These are phyloP conservation scores for Desmodesmus armatus DNA, from an alignment of 139 green algal species.

Conservation along the genomic window DNA sequence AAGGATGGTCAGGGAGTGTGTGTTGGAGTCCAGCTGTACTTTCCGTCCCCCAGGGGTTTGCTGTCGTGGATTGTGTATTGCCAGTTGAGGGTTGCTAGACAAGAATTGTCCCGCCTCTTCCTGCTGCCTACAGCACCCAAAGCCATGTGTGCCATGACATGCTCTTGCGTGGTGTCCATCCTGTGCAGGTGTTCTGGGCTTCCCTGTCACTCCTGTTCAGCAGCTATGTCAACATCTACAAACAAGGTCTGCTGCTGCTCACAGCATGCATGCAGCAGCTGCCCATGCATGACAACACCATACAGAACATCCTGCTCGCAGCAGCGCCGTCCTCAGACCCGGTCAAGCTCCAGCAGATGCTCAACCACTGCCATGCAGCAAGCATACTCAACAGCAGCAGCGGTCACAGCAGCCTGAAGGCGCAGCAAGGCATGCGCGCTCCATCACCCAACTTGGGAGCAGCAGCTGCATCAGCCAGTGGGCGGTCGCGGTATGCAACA, in stretches of 20 bases:
- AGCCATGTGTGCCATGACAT: too few species aligned
- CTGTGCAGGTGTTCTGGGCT: slow-evolving; percentile 84
- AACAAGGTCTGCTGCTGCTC: slow-evolving; percentile 72
- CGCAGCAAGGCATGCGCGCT: background rate
- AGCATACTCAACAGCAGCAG: background rate
- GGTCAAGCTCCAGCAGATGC: slow-evolving; percentile 29
- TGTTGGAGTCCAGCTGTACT: too few species aligned
- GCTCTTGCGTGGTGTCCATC: slow-evolving; percentile 33
- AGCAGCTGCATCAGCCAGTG: too few species aligned
- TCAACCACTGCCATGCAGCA: background rate
- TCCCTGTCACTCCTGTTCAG: slow-evolving; percentile 80
- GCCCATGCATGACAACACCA: slow-evolving; percentile 59
- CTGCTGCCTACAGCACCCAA: slow-evolving; percentile 57
- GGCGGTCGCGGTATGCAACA: too few species aligned
- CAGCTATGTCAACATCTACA: slow-evolving; percentile 80
- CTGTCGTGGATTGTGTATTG: too few species aligned
- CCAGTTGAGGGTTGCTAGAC: too few species aligned
- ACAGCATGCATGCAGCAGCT: slow-evolving; percentile 59
- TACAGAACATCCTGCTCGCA: slow-evolving; percentile 84
- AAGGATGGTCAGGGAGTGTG: too few species aligned
- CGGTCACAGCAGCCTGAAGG: slow-evolving; percentile 19
- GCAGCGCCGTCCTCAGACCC: slow-evolving; percentile 51
- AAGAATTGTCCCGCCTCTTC: too few species aligned
- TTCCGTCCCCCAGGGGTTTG: too few species aligned
- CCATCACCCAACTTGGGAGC: too few species aligned